These are phyloP conservation scores for Metroxylon sagu DNA, from an alignment of 176 grass and related monocot genomes.

Conservation along the genomic window DNA sequence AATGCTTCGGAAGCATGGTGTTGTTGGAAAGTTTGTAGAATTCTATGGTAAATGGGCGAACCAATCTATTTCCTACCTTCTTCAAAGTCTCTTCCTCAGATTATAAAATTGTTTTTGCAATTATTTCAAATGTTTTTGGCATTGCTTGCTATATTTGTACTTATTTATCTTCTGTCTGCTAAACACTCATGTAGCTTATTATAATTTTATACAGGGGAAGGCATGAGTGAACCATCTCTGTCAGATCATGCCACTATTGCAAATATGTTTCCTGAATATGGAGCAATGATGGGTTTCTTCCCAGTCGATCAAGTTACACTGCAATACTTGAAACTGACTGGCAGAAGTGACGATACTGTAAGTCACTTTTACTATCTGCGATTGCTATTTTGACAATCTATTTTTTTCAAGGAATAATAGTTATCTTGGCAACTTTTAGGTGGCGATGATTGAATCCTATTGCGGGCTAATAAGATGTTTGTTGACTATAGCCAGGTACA, in stretches of 20 bases:
- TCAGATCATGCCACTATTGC: slow-evolving; percentile 94
- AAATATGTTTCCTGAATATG: slow-evolving; percentile 98
- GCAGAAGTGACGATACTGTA: slow-evolving; percentile 91
- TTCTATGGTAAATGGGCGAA: slow-evolving; percentile 46
- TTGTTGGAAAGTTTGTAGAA: slow-evolving; percentile 95
- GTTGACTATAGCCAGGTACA: slow-evolving; percentile 75
- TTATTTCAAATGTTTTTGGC: too few species aligned
- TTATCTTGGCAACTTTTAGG: slow-evolving; percentile 18
- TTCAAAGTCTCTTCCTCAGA: too few species aligned
- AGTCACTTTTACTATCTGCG: slow-evolving; percentile 1
- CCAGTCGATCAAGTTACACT: slow-evolving; percentile 76
- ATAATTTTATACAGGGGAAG: slow-evolving; percentile 37
- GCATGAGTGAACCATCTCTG: slow-evolving; percentile 76
- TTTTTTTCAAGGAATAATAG: too few species aligned
- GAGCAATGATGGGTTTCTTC: slow-evolving; percentile 99
- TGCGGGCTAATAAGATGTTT: slow-evolving; percentile 24
- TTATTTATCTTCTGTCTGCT: too few species aligned
- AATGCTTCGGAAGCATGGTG: slow-evolving; percentile 86
- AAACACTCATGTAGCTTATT: too few species aligned
- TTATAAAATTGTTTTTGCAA: too few species aligned
- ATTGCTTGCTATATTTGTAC: too few species aligned
- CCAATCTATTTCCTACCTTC: background rate
- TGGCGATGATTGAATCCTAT: slow-evolving; percentile 28
- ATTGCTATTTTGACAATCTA: slow-evolving; percentile 8
- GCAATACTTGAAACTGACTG: slow-evolving; percentile 94